Conservation (phyloP, 192 early-diverging fungal genomes). For the Helicostylum pulchrum region DNA sequence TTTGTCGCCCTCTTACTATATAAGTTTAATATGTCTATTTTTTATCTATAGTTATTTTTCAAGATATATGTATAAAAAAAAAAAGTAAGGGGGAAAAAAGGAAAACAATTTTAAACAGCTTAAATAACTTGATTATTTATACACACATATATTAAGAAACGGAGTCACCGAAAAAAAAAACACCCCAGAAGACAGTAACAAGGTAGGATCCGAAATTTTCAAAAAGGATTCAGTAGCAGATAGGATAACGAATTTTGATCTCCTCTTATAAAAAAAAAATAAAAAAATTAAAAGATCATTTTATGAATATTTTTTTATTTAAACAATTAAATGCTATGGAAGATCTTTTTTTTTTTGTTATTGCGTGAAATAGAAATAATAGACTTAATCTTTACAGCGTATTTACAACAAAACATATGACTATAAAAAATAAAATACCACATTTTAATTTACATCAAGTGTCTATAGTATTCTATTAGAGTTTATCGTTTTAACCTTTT, state of each 20-base stretch:
- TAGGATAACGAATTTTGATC: constrained; percentile 9
- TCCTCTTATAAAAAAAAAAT: constrained; percentile 15
- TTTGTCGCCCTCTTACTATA: not conserved
- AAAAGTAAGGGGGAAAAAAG: constrained; percentile 5
- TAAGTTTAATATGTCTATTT: not conserved
- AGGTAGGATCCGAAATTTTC: constrained; percentile 1
- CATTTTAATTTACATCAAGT: no score
- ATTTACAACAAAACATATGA: no score
- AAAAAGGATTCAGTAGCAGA: no score
- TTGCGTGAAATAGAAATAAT: no score
- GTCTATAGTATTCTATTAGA: not conserved
- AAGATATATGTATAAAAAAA: not conserved
- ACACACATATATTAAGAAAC: constrained; percentile 8
- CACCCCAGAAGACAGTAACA: constrained; percentile 5
- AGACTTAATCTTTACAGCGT: no score
- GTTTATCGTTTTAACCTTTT: not conserved
- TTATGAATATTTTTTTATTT: no score
- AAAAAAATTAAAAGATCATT: not conserved
- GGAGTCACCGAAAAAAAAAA: constrained; percentile 5
- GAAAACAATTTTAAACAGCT: constrained; percentile 2
- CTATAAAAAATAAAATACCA: no score
- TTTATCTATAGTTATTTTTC: not conserved
- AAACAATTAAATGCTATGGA: no score
- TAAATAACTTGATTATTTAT: not conserved
- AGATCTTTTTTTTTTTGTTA: no score